Evolutionary conservation across 257 asterid genomes (phyloP).

Genomic region (Fraxinus americana): DNA sequence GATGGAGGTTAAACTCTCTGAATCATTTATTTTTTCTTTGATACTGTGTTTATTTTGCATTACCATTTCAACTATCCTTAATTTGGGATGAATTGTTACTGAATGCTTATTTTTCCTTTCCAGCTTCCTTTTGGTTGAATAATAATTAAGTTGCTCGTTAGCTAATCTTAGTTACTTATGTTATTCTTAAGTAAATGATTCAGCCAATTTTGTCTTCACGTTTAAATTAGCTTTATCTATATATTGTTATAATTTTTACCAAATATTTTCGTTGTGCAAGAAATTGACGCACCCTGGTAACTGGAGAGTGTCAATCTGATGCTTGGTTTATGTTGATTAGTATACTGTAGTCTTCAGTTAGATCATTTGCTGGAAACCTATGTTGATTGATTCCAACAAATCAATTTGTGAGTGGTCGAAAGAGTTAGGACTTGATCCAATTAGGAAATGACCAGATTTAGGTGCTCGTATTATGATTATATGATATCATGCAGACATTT

Average conservation of each 20-base stretch:
- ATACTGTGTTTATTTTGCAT: neutral
- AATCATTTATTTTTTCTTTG: neutral
- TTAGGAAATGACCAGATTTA: neutral
- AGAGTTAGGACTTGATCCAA: neutral
- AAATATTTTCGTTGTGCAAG: neutral
- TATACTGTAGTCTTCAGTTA: neutral
- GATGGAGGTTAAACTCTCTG: conserved; percentile 54
- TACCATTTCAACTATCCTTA: neutral
- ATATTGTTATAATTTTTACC: neutral
- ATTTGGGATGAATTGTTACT: neutral
- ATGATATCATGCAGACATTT: neutral
- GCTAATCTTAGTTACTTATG: neutral
- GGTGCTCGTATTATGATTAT: neutral
- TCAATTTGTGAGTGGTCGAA: neutral
- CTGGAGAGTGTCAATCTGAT: neutral
- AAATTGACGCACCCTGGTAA: neutral
- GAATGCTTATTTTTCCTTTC: neutral
- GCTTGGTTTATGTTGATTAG: neutral
- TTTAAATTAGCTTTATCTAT: neutral
- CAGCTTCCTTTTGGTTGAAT: neutral
- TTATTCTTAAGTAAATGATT: neutral
- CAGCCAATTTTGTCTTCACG: neutral
- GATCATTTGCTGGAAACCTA: neutral
- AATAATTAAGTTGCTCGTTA: neutral
- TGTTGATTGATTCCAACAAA: neutral